Base-by-base conservation (phyloP, 305 asterid species). In the Fraxinus angustifolia region DNA sequence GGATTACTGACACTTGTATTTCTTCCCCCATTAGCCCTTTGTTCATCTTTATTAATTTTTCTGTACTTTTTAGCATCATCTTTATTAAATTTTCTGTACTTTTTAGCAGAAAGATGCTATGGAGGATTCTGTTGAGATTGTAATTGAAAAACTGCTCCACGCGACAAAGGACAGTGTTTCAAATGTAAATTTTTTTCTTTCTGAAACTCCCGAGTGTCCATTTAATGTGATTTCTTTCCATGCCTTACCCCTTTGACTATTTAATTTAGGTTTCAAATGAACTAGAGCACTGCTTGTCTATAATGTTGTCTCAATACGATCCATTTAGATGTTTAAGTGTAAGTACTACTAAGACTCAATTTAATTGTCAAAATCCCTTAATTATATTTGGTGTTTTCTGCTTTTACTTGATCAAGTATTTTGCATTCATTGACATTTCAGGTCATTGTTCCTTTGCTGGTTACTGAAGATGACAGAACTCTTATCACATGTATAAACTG, bases 81-180 rank as follows among this genome's bases (percentile, higher is more conserved):
- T 38, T 80, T n/a, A 60, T 56, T 34, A 71, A 4, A 4, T 76
- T 73, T 75, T 75, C 75, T 35, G 36, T 38, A 68, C 80, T 70
- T 70, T 67, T 28, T 79, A 79, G 53, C 89, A 96, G 99, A 94
- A 92, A 90, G 94, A 88, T 74, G 90, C 94, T 16, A 93, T 96
- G 99, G 98, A 94, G 92, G 99, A 96, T 77, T 93, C 98, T 28
- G 82, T 94, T 79, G 99, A 96, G 91, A 88, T 96, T 81, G 93
- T 96, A 45, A 90, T 91, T 71, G 99, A 96, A 82, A 96, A 96
- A 86, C 88, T 96, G 86, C 97, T 96, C 85, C 95, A 94, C 21
- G 89, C 85, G 67, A 89, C 98, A 6, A 90, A 91, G 84, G 97
- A 96, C 84, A 84, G 81, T 78, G 88, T 90, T 79, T 87, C 92